Conservation (phyloP, 2,329 filamentous ascomycete species). For the Pezizomycotina sp. region DNA sequence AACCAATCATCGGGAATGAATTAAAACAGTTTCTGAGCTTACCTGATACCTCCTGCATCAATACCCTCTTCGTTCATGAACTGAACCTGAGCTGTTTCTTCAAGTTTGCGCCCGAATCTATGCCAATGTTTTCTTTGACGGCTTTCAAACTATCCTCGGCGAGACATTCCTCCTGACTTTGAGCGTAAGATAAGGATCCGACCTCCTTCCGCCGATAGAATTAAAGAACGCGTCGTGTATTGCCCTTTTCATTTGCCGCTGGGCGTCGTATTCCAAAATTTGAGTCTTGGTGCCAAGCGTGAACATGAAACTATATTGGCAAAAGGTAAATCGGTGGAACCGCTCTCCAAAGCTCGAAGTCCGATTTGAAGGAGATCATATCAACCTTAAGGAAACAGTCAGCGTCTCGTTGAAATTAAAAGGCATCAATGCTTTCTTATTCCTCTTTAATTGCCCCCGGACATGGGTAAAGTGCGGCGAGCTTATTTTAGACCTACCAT, state of each 20-base stretch:
- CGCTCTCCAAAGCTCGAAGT: constrained; percentile 80
- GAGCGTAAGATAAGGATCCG: constrained; percentile 60
- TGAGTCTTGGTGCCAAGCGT: constrained; percentile 87
- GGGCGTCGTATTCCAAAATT: constrained; percentile 74
- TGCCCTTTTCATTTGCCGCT: constrained; percentile 75
- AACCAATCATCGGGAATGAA: too few relatives aligned
- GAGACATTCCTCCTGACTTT: constrained; percentile 69
- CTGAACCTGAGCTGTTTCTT: constrained; percentile 73
- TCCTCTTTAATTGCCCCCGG: too few relatives aligned
- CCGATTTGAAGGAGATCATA: too few relatives aligned
- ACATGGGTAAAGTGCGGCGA: too few relatives aligned
- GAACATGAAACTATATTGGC: constrained; percentile 79
- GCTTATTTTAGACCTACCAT: too few relatives aligned
- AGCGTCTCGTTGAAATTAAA: too few relatives aligned
- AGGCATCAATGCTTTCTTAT: too few relatives aligned
- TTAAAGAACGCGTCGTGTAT: constrained; percentile 82
- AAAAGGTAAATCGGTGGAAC: constrained; percentile 66
- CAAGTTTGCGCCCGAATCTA: constrained; percentile 61
- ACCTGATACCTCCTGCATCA: constrained; percentile 71
- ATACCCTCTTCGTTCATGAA: constrained; percentile 82
- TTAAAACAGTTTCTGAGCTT: too few relatives aligned
- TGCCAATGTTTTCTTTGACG: constrained; percentile 70
- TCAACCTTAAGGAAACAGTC: too few relatives aligned
- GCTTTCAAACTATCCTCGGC: constrained; percentile 74
- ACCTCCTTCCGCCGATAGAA: constrained; percentile 60